These are phyloP conservation scores for Balakata baccata DNA, from an alignment of 345 rosid species.

Conservation along the genomic window DNA sequence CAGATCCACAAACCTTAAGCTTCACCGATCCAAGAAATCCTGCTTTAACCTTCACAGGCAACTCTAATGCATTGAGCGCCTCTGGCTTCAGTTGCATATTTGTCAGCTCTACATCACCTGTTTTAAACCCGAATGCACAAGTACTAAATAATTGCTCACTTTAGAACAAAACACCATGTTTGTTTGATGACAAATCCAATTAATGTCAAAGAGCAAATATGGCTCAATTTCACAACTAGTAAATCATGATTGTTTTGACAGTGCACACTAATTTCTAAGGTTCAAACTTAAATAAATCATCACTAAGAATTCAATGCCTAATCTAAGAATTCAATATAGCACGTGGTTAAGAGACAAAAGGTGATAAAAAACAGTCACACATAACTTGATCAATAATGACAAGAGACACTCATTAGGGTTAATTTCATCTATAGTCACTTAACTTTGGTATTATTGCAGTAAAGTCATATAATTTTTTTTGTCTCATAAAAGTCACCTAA, in stretches of 20 bases:
- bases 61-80: conserved; percentile 90
- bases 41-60: conserved; percentile 97
- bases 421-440: too few species aligned
- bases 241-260: not conserved
- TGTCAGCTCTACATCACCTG: conserved; percentile 92
- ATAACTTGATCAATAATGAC: not conserved
- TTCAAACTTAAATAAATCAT: not conserved
- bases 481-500: too few species aligned
- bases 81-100: conserved; percentile 98
- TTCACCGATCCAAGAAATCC: conserved; percentile 99
- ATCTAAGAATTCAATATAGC: not conserved
- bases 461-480: too few species aligned
- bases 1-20: conserved; percentile 68
- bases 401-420: too few species aligned
- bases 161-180: not conserved
- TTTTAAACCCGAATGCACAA: conserved; percentile 16
- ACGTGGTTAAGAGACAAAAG: not conserved
- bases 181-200: not conserved
- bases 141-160: not conserved
- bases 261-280: not conserved
- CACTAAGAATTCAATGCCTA: not conserved
- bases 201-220: not conserved
- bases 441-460: too few species aligned
- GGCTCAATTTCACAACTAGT: not conserved
- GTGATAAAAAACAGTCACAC: not conserved